phyloP scores from a whole-genome alignment of 208 protist species.

The Phytomonas sp. region DNA sequence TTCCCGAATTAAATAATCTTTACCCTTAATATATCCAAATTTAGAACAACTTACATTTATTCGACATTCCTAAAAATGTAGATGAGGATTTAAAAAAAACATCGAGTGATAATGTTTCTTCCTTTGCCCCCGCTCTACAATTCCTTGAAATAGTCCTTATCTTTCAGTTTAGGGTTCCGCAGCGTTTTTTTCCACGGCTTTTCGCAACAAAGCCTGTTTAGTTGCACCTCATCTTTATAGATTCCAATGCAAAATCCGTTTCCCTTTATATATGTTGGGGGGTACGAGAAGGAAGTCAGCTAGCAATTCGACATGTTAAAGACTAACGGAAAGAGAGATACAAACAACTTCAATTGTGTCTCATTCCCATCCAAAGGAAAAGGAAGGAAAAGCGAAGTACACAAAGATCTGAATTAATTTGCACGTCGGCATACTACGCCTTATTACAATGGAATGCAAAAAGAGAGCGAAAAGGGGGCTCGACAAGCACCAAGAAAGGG shows the following conservation, averaged over 20 bases:
- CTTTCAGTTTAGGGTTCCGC: background rate
- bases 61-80: background rate
- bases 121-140: background rate
- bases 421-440: background rate
- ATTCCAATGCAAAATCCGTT: background rate
- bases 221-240: background rate
- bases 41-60: background rate
- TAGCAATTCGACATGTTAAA: background rate
- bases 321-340: background rate
- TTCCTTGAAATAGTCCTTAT: background rate
- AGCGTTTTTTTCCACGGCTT: background rate
- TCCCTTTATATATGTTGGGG: background rate
- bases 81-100: constrained; percentile 1
- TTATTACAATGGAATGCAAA: constrained; percentile 5
- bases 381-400: constrained; percentile 2
- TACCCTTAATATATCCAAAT: constrained; percentile 2
- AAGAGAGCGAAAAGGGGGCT: constrained; percentile 1
- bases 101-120: background rate
- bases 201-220: background rate
- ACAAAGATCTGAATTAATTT: background rate
- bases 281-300: constrained; percentile 4
- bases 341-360: background rate
- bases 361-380: background rate
- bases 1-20: constrained; percentile 1
- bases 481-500: constrained; percentile 11